Conservation (phyloP, 352 stramenopile genomes). For the Phytophthora pinifolia region DNA sequence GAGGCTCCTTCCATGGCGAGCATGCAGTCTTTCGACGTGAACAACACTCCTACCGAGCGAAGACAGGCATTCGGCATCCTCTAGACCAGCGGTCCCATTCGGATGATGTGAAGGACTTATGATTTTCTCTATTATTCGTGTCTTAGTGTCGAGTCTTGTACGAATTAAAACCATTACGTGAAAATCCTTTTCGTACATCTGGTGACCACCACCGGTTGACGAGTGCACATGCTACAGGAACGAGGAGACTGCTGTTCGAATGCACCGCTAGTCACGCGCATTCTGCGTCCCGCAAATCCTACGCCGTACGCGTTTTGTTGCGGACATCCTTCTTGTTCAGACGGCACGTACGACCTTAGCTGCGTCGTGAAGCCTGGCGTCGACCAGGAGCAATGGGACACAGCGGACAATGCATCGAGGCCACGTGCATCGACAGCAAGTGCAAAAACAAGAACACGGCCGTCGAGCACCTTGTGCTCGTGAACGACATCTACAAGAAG, state of each 20-base stretch:
- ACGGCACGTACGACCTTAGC: slow-evolving; percentile 22
- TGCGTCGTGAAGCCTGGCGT: slow-evolving; percentile 22
- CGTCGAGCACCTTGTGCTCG: slow-evolving; percentile 46
- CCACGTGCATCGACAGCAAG: slow-evolving; percentile 28
- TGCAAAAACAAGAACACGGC: slow-evolving; percentile 26
- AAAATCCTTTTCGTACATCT: background rate
- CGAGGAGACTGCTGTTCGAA: no score
- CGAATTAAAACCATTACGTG: slow-evolving; percentile 30
- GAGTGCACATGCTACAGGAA: no score
- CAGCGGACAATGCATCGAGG: slow-evolving; percentile 31
- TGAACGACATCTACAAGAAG: slow-evolving; percentile 69
- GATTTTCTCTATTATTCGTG: slow-evolving; percentile 19
- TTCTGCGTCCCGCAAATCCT: no score
- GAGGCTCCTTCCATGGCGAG: slow-evolving; percentile 27
- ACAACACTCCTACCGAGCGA: slow-evolving; percentile 24
- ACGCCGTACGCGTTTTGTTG: slow-evolving; percentile 19
- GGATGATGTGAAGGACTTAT: slow-evolving; percentile 24
- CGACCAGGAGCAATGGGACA: slow-evolving; percentile 33
- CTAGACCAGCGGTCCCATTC: slow-evolving; percentile 9
- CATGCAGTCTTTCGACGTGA: slow-evolving; percentile 28
- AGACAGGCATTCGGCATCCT: slow-evolving; percentile 28
- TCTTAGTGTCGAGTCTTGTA: slow-evolving; percentile 15
- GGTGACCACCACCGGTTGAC: no score
- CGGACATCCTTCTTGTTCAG: slow-evolving; percentile 23
- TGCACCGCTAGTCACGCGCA: no score